Conservation (phyloP, 345 rosid species). For the Hirschfeldia incana region DNA sequence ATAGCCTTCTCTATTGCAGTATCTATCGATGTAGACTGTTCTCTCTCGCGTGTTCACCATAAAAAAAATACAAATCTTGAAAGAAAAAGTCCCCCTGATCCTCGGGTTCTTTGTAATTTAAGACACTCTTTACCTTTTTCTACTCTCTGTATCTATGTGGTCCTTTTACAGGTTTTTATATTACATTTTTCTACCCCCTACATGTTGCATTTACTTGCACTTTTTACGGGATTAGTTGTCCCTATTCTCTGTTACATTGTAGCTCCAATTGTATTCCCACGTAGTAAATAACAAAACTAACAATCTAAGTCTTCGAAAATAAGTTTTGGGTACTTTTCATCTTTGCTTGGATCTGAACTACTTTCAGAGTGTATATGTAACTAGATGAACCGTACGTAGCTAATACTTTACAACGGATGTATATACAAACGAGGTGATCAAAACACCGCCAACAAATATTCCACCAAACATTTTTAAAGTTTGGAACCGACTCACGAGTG, state of each 20-base stretch:
- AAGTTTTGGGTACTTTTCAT: not conserved
- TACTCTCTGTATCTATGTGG: constrained; percentile 4
- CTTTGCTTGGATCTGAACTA: not conserved
- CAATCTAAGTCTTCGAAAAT: not conserved
- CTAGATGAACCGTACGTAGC: not conserved
- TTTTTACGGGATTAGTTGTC: constrained; percentile 4
- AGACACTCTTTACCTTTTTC: constrained; percentile 28
- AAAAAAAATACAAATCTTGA: not conserved
- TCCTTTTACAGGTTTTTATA: constrained; percentile 14
- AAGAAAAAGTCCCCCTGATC: constrained; percentile 35
- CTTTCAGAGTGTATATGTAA: not conserved
- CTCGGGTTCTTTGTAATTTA: constrained; percentile 46
- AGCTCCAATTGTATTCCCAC: not conserved
- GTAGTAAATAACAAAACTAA: not conserved
- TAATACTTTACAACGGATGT: no score
- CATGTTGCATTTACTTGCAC: constrained; percentile 26
- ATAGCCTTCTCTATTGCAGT: constrained; percentile 19
- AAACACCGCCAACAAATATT: not conserved
- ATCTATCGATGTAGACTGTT: constrained; percentile 21
- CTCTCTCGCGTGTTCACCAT: constrained; percentile 37
- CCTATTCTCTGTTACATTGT: constrained; percentile 17
- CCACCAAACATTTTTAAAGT: not conserved
- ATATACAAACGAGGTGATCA: not conserved
- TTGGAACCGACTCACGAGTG: not conserved
- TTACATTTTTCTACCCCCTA: constrained; percentile 13